A percentile compares a stretch with the other conserved stretches of the same genome.
Evolutionary conservation across 345 rosid genomes (phyloP).

Genomic region (Populus pruinosa): DNA sequence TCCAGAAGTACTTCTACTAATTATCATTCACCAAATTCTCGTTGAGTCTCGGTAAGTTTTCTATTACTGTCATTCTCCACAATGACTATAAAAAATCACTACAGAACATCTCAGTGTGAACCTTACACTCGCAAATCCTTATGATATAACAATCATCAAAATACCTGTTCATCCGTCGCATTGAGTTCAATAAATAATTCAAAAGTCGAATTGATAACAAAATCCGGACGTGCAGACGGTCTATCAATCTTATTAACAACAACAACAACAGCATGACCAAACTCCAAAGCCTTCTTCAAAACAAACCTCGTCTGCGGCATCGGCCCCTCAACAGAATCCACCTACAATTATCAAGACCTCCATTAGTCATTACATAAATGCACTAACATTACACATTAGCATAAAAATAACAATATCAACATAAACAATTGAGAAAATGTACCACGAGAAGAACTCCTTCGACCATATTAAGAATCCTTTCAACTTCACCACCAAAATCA

Average conservation of each 20-base stretch:
- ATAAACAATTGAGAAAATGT: slow-evolving; percentile 19
- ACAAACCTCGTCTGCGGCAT: slow-evolving; percentile 99
- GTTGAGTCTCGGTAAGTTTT: not conserved
- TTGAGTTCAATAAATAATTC: slow-evolving; percentile 93
- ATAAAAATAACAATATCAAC: not conserved
- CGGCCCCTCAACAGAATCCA: slow-evolving; percentile 99
- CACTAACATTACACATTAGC: not conserved
- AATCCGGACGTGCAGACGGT: slow-evolving; percentile 93
- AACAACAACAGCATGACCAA: slow-evolving; percentile 92
- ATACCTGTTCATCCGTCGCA: slow-evolving; percentile 97
- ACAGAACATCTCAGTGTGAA: slow-evolving; percentile 2
- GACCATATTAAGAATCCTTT: slow-evolving; percentile 96
- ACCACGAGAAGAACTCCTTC: slow-evolving; percentile 99
- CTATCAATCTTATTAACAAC: slow-evolving; percentile 97
- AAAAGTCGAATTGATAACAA: slow-evolving; percentile 89
- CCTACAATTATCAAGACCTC: slow-evolving; percentile 38
- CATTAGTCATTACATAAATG: too few species aligned
- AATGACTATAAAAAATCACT: not conserved
- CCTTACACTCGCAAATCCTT: not conserved
- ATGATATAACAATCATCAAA: not conserved
- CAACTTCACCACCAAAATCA: slow-evolving; percentile 99
- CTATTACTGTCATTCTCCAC: not conserved
- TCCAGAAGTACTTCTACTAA: not conserved
- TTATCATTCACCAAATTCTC: not conserved
- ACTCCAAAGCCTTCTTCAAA: slow-evolving; percentile 92